These are phyloP conservation scores for Dothiorella sarmentorum DNA, from an alignment of 2,329 filamentous ascomycete species.

Conservation along the genomic window DNA sequence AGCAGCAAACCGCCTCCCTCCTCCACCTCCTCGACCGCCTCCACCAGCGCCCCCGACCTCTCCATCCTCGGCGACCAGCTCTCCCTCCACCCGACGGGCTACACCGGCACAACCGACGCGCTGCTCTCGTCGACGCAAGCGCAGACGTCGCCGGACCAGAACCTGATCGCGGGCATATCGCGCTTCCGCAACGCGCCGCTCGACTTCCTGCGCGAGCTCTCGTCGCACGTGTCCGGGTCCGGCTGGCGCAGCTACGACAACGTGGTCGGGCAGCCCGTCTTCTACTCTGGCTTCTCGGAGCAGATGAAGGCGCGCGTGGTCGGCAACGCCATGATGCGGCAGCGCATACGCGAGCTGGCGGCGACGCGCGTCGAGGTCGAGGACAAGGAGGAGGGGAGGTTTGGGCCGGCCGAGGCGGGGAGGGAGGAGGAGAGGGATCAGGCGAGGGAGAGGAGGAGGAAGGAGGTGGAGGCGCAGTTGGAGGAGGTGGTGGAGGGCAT, in stretches of 20 bases:
- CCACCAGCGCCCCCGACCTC: conserved; percentile 41
- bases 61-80: conserved; percentile 46
- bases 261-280: conserved; percentile 86
- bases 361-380: conserved; percentile 71
- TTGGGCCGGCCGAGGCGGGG: conserved; percentile 35
- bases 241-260: conserved; percentile 95
- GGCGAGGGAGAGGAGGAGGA: conserved; percentile 61
- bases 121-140: conserved; percentile 23
- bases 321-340: conserved; percentile 68
- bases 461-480: conserved; percentile 69
- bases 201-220: conserved; percentile 88
- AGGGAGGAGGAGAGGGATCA: conserved; percentile 45
- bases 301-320: conserved; percentile 80
- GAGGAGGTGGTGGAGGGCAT: conserved; percentile 79
- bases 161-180: conserved; percentile 76
- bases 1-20: background rate
- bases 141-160: conserved; percentile 53
- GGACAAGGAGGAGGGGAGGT: conserved; percentile 60
- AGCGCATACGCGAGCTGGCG: conserved; percentile 73
- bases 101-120: conserved; percentile 20
- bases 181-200: conserved; percentile 73
- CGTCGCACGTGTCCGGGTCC: conserved; percentile 84
- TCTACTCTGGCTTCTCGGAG: conserved; percentile 88
- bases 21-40: conserved; percentile 24
- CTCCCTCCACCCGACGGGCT: conserved; percentile 44